Conservation (phyloP, 2,329 filamentous ascomycete species). For the Talaromyces sp. region DNA sequence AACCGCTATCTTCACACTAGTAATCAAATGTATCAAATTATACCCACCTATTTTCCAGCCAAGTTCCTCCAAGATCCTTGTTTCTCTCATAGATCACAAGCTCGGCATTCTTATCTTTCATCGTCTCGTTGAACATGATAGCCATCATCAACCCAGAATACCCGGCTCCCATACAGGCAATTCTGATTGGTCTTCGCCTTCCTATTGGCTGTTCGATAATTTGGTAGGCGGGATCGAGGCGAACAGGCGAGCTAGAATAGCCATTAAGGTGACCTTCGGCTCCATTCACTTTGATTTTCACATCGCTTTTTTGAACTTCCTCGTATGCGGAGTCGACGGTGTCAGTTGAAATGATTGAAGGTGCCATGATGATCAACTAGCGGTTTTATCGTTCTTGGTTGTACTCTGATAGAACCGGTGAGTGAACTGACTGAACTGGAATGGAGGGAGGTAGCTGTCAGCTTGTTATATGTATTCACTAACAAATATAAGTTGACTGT, state of each 20-base stretch:
- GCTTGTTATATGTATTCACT: not conserved
- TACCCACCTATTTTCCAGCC: conserved; percentile 17
- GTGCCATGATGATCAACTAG: conserved; percentile 6
- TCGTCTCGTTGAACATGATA: conserved; percentile 16
- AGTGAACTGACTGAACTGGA: not conserved
- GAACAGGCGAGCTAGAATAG: not conserved
- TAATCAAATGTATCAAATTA: not conserved
- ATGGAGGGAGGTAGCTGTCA: not conserved
- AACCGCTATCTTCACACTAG: not conserved
- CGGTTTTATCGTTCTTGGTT: not conserved
- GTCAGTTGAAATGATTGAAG: conserved; percentile 2
- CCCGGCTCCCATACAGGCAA: conserved; percentile 25
- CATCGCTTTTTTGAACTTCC: not conserved
- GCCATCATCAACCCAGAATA: conserved; percentile 26
- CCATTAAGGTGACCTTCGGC: not conserved
- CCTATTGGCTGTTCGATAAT: conserved; percentile 24
- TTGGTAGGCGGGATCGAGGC: conserved; percentile 9
- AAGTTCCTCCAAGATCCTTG: conserved; percentile 20
- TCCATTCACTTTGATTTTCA: not conserved
- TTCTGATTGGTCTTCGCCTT: conserved; percentile 22
- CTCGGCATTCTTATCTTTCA: conserved; percentile 16
- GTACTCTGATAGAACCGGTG: not conserved
- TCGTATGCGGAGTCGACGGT: not conserved
- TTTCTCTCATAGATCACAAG: conserved; percentile 21
- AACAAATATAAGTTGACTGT: not conserved